phyloP scores from a whole-genome alignment of 2,329 filamentous ascomycete genomes.

The Madurella mycetomatis region DNA sequence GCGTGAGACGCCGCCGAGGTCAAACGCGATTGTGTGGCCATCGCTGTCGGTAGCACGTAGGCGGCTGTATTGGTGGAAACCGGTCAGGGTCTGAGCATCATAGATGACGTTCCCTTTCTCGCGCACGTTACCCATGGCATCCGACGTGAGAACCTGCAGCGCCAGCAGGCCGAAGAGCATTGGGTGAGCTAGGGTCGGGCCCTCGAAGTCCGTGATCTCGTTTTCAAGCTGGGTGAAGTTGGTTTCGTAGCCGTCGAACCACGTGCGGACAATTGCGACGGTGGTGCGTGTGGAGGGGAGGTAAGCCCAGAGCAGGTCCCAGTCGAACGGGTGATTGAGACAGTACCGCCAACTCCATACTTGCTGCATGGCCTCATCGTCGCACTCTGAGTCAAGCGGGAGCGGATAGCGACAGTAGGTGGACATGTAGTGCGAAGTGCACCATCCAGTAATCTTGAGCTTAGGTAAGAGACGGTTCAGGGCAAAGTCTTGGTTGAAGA shows the following conservation, averaged over 20 bases:
- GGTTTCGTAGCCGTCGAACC: constrained; percentile 10
- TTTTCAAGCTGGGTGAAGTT: constrained; percentile 5
- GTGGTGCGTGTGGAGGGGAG: constrained; percentile 7
- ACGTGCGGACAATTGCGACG: constrained; percentile 10
- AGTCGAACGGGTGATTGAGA: constrained; percentile 14
- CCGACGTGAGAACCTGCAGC: constrained; percentile 8
- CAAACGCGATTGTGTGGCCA: background rate
- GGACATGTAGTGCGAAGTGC: constrained; percentile 8
- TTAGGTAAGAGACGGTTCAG: background rate
- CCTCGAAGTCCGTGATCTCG: constrained; percentile 1
- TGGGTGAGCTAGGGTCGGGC: constrained; percentile 7
- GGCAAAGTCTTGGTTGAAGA: background rate
- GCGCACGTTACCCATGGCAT: constrained; percentile 8
- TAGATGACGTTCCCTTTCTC: constrained; percentile 9
- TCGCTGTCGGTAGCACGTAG: constrained; percentile 10
- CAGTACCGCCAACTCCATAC: constrained; percentile 8
- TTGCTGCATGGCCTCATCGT: background rate
- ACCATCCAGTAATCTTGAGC: constrained; percentile 4
- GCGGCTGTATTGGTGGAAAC: constrained; percentile 10
- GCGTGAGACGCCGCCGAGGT: constrained; percentile 2
- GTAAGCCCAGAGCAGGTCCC: constrained; percentile 14
- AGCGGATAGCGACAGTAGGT: constrained; percentile 6
- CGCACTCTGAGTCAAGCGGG: background rate
- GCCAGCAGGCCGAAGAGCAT: constrained; percentile 7
- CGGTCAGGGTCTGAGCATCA: constrained; percentile 9